A percentile compares a stretch with the other conserved stretches of the same genome.
Evolutionary conservation across 768 basidiomycete species (phyloP).

Genomic region (Daedaleopsis nitida): DNA sequence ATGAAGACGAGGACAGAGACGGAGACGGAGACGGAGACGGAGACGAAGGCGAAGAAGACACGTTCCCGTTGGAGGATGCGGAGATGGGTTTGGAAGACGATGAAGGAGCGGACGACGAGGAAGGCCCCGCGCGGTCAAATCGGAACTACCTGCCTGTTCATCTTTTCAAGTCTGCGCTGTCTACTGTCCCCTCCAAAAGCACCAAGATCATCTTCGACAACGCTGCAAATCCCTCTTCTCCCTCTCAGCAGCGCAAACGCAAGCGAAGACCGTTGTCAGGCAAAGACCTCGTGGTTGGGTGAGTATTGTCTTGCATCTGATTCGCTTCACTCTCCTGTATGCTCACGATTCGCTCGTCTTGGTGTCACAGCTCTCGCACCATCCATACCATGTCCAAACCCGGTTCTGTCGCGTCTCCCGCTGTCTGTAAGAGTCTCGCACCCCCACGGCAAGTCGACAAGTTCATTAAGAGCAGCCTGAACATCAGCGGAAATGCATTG

Average conservation of each 20-base stretch:
- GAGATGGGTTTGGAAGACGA: slow-evolving; percentile 8
- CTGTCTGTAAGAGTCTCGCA: slow-evolving; percentile 39
- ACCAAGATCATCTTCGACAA: slow-evolving; percentile 16
- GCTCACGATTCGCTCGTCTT: too few relatives aligned
- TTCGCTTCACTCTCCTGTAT: too few relatives aligned
- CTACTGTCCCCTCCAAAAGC: slow-evolving; percentile 26
- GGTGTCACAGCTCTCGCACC: slow-evolving; percentile 47
- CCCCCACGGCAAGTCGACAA: slow-evolving; percentile 52
- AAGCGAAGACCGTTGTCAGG: slow-evolving; percentile 28
- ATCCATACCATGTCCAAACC: slow-evolving; percentile 49
- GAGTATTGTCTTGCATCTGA: too few relatives aligned
- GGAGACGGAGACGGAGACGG: slow-evolving; percentile 16
- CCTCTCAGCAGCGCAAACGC: slow-evolving; percentile 25
- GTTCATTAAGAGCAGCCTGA: slow-evolving; percentile 56
- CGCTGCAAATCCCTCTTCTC: slow-evolving; percentile 20
- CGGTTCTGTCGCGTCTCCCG: slow-evolving; percentile 28
- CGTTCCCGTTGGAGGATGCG: slow-evolving; percentile 7
- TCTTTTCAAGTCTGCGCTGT: slow-evolving; percentile 60
- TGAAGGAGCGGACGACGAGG: slow-evolving; percentile 18
- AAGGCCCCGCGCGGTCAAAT: slow-evolving; percentile 22
- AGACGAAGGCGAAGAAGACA: background rate
- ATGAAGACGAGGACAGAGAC: slow-evolving; percentile 21
- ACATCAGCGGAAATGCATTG: slow-evolving; percentile 42
- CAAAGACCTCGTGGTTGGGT: slow-evolving; percentile 64
- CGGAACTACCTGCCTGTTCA: slow-evolving; percentile 65